Evolutionary conservation across 345 rosid species (phyloP), one percentile per base, ranked within the genome.

Genomic region (Eucalyptus lansdowneana): DNA sequence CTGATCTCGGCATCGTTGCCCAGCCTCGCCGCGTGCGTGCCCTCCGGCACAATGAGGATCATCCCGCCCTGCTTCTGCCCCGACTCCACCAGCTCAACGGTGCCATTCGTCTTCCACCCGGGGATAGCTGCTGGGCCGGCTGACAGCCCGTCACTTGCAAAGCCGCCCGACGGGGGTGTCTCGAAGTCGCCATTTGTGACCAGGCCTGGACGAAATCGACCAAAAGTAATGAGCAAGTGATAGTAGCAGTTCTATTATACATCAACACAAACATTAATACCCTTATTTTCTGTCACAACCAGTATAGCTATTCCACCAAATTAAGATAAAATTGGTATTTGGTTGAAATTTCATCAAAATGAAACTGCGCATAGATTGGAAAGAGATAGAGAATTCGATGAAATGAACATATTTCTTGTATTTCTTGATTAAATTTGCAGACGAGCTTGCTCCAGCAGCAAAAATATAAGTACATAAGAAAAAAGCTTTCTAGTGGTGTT

Each of bases 51-150:
- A 27, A 98, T 95, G 67, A 98, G 98, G 90, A 98, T 96, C 99
- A 98, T 98, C 83, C 97, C 99, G n/a, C 99, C 97, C 91, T 96
- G 98, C 90, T 96, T 97, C 85, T 97, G 94, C 89, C 98, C 99
- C 4, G 99, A 95, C 7, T 94, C 91, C 2, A 98, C 94, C 7
- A 98, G 92, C 97, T 97, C 98, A 42, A 98, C 98, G 60, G 92
- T 96, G 86, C 98, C 99, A 49, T 91, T 90, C 11, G 92, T 69
- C 89, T 58, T 93, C 99, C 99, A 98, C 89, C 96, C 93, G 3
- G 99, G 99, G 6, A 98, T 94, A 44, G 92, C 91, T 6, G 67
- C 50, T 14, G 94, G 91, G 10, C 96, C 97, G 3, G 94, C 97
- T 2, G 91, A 45, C 4, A 94, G 21, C 6, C 93, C 94, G 81